phyloP scores from a whole-genome alignment of 805 yeast genomes.

The Nadsonia fulvescens region DNA sequence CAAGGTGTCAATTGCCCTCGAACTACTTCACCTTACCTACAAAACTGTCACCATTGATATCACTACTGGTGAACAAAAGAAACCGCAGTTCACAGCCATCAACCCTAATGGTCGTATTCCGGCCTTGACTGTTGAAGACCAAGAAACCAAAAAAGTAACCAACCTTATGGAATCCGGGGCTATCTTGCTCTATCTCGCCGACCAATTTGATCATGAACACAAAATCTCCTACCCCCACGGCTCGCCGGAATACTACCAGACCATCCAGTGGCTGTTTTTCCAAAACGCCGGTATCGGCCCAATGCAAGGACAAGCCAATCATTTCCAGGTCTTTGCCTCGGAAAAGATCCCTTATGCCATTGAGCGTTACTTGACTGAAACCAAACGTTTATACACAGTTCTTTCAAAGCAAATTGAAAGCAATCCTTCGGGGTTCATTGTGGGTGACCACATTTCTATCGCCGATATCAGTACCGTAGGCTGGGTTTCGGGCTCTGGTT shows the following conservation, averaged over 20 bases:
- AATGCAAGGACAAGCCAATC: slow-evolving; percentile 42
- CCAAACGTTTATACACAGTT: slow-evolving; percentile 35
- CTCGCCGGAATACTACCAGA: slow-evolving; percentile 26
- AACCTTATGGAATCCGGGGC: slow-evolving; percentile 43
- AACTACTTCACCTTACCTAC: slow-evolving; percentile 19
- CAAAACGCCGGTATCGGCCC: slow-evolving; percentile 46
- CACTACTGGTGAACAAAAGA: slow-evolving; percentile 28
- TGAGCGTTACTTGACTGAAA: slow-evolving; percentile 32
- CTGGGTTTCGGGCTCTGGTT: slow-evolving; percentile 23
- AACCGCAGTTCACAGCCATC: slow-evolving; percentile 35
- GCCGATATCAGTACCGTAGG: slow-evolving; percentile 35
- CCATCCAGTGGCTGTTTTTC: slow-evolving; percentile 31
- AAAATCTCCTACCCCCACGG: slow-evolving; percentile 22
- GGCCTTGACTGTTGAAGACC: slow-evolving; percentile 26
- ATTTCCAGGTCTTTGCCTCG: slow-evolving; percentile 26
- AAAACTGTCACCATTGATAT: slow-evolving; percentile 25
- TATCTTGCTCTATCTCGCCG: slow-evolving; percentile 39
- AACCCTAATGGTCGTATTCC: slow-evolving; percentile 54
- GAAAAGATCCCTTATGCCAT: slow-evolving; percentile 39
- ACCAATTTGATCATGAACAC: slow-evolving; percentile 37
- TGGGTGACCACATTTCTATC: slow-evolving; percentile 37
- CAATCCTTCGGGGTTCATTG: slow-evolving; percentile 32
- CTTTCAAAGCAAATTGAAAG: slow-evolving; percentile 31
- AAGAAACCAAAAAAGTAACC: slow-evolving; percentile 12
- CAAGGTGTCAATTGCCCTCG: slow-evolving; percentile 21